Evolutionary conservation across 345 rosid genomes (phyloP), one percentile per base, ranked within the genome.

Genomic region (Erodium maritimum): DNA sequence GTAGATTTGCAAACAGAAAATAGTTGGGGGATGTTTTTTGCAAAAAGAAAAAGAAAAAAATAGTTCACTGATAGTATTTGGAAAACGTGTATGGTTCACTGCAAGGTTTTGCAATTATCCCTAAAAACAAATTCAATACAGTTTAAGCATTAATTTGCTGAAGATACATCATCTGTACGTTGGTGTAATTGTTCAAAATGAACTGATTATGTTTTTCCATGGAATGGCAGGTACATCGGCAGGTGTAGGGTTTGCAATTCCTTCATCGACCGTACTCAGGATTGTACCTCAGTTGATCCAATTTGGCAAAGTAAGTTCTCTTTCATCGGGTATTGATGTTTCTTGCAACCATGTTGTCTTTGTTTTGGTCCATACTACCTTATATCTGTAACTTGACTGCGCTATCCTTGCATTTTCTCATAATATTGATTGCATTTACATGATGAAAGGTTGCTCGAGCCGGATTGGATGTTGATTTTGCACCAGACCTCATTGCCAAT

Each of bases 191-290:
- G 6, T 16, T 10, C 56, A 54, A 20, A 19, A 21, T 54, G 24
- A 20, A 54, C 56, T 54, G 23, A 10, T 50, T 60, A 23, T 14
- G 33, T 60, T 18, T 4, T 22, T 45, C 57, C 50, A 64, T 74
- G 57, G 42, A 67, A 20, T 52, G 69, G 62, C 79, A 88, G 96
- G 98, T 53, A 80, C 96, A 63, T 91, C 98, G 16, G 96, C 96
- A 1, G 98, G 98, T 56, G 95, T 91, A 21, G 96, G 98, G 10
- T 91, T 91, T 75, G 98, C 98, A 55, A 91, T 91, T 45, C 98
- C 96, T 0, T 88, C 98, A 50, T 82, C 93, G 48, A 88, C 95
- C 2, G 95, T 91, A 53, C 67, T 82, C 59, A 91, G 80, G 78
- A 88, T 91, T 71, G 95, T 86, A 52, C 98, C 96, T 57, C 96